Percentiles rank a stretch among this genome's conserved stretches.
Conservation (phyloP, 2,329 filamentous ascomycete genomes). For the Alternaria brassicae region DNA sequence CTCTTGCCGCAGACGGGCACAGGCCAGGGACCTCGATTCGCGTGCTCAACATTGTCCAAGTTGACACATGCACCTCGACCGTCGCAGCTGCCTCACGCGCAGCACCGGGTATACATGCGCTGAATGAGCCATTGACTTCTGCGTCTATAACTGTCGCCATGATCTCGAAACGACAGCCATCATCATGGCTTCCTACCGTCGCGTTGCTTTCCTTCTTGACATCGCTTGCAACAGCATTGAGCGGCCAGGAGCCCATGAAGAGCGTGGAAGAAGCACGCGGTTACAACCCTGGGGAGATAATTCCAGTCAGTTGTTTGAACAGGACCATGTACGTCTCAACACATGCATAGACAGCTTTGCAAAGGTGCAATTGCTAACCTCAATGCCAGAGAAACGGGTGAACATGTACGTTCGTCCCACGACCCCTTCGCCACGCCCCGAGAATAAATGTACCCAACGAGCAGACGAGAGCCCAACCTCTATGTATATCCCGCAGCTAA, state of each 20-base stretch:
- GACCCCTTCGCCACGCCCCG: background rate
- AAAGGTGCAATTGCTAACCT: slow-evolving; percentile 17
- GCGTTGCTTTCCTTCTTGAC: slow-evolving; percentile 42
- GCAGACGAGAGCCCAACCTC: background rate
- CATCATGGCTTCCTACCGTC: slow-evolving; percentile 32
- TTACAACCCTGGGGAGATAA: slow-evolving; percentile 58
- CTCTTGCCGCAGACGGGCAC: slow-evolving; percentile 6
- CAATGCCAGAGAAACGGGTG: slow-evolving; percentile 76
- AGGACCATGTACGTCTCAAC: slow-evolving; percentile 56
- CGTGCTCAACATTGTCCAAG: slow-evolving; percentile 12
- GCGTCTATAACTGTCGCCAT: background rate
- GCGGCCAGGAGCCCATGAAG: slow-evolving; percentile 53
- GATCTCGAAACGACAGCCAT: background rate
- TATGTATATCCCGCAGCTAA: background rate
- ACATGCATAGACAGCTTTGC: background rate
- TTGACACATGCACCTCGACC: slow-evolving; percentile 14
- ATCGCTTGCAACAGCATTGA: slow-evolving; percentile 49
- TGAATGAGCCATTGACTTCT: background rate
- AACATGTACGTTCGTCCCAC: slow-evolving; percentile 68
- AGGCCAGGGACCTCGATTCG: slow-evolving; percentile 10
- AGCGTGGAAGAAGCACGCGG: slow-evolving; percentile 45
- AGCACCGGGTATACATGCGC: background rate
- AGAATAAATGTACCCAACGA: background rate
- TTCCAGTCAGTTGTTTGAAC: slow-evolving; percentile 61
- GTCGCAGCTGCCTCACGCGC: slow-evolving; percentile 3